Evolutionary conservation across 1,284 basidiomycete genomes (phyloP), one percentile per base, ranked within the genome.

Genomic region (Coniferiporia sulphurascens): DNA sequence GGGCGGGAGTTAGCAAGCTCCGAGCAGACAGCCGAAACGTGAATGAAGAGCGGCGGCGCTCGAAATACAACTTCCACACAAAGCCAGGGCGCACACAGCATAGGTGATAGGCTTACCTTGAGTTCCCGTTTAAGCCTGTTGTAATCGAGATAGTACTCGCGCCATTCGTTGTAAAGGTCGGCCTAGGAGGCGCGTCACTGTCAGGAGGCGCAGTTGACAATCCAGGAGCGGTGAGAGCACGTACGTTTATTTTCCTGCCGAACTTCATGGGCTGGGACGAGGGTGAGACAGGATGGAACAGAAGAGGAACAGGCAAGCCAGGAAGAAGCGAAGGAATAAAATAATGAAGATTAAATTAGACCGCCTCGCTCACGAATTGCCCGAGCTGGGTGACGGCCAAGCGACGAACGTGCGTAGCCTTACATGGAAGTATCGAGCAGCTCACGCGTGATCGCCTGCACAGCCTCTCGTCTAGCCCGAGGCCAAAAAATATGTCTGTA

Each of bases 101-200:
- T 21, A 22, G 34, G 43, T 27, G 44, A 57, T 55, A 64, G 60
- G 58, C 68, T 56, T 53, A 86, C 88, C 77, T 98, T 98, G 67
- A 97, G 85, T 68, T 92, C 87, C 62, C 91, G 88, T 74, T 98
- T 98, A 59, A 98, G 79, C 9, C 81, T 79, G 68, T 90, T 91
- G 70, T 97, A 97, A 75, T 95, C 84, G 63, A 97, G 82, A 70
- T 97, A 97, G 69, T 88, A 91, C 19, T 90, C 89, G 19, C 86
- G 82, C 93, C 93, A 96, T 80, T 94, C 93, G 64, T 82, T 82
- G 74, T 95, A 95, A 52, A 93, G 79, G 67, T 89, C 87, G 62
- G 85, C 86, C 91, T 95, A n/a, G 68, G 19, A 4, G 41, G 48
- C 48, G 55, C 19, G 58, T 52, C 58, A 36, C 21, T 52, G 48